Conservation (phyloP, 768 basidiomycete species). For the Leccinellum albellum region DNA sequence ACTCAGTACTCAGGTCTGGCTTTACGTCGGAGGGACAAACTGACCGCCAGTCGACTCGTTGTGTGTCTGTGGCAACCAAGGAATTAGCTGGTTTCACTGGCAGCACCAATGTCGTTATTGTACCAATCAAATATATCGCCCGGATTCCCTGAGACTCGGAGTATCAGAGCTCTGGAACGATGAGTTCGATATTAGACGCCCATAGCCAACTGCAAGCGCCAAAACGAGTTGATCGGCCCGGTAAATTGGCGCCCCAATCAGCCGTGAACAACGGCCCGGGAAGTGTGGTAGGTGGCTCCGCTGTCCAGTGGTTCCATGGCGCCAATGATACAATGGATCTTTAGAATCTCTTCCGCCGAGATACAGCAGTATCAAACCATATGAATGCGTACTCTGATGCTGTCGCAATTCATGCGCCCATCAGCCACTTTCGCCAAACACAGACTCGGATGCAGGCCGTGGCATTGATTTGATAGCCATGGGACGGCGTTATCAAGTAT, state of each 20-base stretch:
- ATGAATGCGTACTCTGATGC: background rate
- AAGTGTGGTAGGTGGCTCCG: conserved; percentile 50
- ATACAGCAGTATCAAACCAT: conserved; percentile 44
- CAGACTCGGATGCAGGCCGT: conserved; percentile 45
- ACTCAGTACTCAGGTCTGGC: background rate
- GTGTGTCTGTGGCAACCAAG: conserved; percentile 55
- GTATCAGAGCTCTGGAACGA: conserved; percentile 45
- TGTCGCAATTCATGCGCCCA: background rate
- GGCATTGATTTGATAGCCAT: conserved; percentile 32
- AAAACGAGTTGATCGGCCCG: conserved; percentile 32
- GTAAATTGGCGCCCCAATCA: conserved; percentile 31
- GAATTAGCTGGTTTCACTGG: conserved; percentile 68
- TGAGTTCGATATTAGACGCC: conserved; percentile 53
- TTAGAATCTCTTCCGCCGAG: conserved; percentile 46
- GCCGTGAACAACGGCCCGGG: conserved; percentile 45
- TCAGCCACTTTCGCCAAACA: conserved; percentile 43
- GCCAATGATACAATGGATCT: conserved; percentile 64
- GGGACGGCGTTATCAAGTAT: conserved; percentile 46
- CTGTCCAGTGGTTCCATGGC: conserved; percentile 47
- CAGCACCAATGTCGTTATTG: conserved; percentile 62
- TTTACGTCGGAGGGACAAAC: too few species aligned
- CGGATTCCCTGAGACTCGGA: conserved; percentile 48
- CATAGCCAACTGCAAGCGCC: conserved; percentile 48
- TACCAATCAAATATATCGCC: conserved; percentile 62
- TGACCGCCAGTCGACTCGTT: too few species aligned